Evolutionary conservation across 108 stramenopile species (phyloP).

Genomic region (Nannochloropsis salina): DNA sequence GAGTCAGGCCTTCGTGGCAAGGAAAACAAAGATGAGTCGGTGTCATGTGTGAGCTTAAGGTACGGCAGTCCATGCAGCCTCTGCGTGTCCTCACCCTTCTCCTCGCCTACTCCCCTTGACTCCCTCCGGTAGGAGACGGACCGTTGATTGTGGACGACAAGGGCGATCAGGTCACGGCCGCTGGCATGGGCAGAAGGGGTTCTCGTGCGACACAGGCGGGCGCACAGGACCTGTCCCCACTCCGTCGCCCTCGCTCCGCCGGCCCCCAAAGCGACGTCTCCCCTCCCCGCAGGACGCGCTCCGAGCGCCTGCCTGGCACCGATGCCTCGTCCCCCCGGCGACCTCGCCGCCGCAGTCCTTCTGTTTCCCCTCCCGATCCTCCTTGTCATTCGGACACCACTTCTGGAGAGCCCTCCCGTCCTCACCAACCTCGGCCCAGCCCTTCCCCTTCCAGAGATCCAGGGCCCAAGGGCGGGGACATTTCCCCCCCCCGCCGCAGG

Average conservation of each 20-base stretch:
- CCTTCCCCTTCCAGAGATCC: slow-evolving; percentile 1
- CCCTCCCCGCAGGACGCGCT: background rate
- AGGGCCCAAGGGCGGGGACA: slow-evolving; percentile 13
- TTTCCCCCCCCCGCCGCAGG: slow-evolving; percentile 31
- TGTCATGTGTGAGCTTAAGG: no score
- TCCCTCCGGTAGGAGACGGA: background rate
- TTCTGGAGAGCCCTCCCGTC: slow-evolving; percentile 27
- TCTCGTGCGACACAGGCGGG: no score
- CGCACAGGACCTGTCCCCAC: background rate
- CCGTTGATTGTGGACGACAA: slow-evolving; percentile 17
- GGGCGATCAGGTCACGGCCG: background rate
- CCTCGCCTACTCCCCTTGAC: background rate
- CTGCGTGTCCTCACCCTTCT: background rate
- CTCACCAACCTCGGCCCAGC: slow-evolving; percentile 1
- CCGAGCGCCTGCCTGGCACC: background rate
- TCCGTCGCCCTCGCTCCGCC: background rate
- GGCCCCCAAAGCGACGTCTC: background rate
- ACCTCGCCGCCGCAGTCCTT: background rate
- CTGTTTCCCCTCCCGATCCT: slow-evolving; percentile 8
- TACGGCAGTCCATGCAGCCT: no score
- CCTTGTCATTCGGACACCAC: background rate
- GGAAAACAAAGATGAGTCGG: no score
- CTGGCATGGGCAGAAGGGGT: background rate
- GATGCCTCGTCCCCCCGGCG: slow-evolving; percentile 29
- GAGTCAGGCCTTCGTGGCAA: no score